Base-by-base conservation (phyloP, 495 filamentous ascomycete species). In the Annulohypoxylon nitens region DNA sequence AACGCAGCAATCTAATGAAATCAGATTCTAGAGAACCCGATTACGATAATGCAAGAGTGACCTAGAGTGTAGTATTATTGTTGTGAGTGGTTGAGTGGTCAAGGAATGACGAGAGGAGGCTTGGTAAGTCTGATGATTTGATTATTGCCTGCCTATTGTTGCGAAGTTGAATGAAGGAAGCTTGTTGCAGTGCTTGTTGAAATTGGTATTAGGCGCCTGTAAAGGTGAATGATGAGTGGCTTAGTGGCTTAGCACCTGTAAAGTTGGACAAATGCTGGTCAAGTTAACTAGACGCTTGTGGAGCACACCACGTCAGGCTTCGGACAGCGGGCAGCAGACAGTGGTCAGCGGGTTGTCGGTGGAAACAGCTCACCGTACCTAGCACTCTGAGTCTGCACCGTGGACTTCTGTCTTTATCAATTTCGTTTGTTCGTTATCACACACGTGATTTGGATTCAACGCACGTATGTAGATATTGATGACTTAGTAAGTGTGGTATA, bases 151-250 rank as follows among this genome's bases (percentile, higher is more conserved):
- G 39, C 36, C 50, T 51, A 33, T 8, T 23, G 61, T 54, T 64
- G 51, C 54, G 71, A 69, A 48, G 64, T 73, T 65, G 60, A 73
- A 73, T 69, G 65, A 73, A 73, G 70, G 70, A 66, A 69, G 66
- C 61, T 73, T 68, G 64, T 60, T 68, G 47, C 63, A 30, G 30
- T 30, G 30, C 30, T 61, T 47, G n/a, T 39, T 23, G 48, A 51
- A 11, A 26, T 8, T 23, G 45, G 45, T 9, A 18, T 50, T 23
- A 25, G 48, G 48, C 18, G 48, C 48, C 48, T 51, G 18, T 26
- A 26, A 23, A 51, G 20, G 18, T 25, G 47, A 69, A 67, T 69
- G 45, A 51, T 69, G 65, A 74, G 66, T 74, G 66, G 71, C 65
- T 74, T 43, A 43, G 12, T 43, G 12, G 39, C 39, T 43, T 43